Evolutionary conservation across 305 asterid species (phyloP).

Genomic region (Fraxinus paxiana): DNA sequence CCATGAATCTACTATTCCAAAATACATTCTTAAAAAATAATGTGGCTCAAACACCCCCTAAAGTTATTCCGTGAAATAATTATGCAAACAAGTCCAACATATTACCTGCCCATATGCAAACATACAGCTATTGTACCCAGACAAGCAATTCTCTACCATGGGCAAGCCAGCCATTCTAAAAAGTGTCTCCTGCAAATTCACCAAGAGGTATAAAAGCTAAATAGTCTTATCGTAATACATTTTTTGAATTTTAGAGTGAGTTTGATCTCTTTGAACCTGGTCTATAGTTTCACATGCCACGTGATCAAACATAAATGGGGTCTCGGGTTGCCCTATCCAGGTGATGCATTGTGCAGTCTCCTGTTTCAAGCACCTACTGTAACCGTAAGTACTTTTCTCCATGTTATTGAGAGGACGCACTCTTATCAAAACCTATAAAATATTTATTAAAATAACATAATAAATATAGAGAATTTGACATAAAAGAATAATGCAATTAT

Average conservation of each 20-base stretch:
- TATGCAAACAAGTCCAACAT: background rate
- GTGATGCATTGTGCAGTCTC: conserved; percentile 76
- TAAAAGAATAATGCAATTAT: background rate
- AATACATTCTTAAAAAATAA: too few relatives aligned
- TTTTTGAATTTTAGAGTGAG: conserved; percentile 2
- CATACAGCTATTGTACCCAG: conserved; percentile 97
- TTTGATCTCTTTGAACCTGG: conserved; percentile 47
- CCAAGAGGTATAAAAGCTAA: conserved; percentile 13
- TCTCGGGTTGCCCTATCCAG: conserved; percentile 94
- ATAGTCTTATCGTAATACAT: conserved; percentile 15
- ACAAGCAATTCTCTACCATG: conserved; percentile 95
- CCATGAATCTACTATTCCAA: too few relatives aligned
- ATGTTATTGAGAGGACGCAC: conserved; percentile 74
- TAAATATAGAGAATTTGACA: background rate
- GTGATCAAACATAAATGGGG: conserved; percentile 87
- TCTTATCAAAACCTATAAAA: conserved; percentile 76
- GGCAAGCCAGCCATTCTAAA: conserved; percentile 94
- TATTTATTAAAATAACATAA: conserved; percentile 9
- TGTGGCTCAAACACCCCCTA: too few relatives aligned
- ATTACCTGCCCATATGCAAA: conserved; percentile 98
- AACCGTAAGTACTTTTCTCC: conserved; percentile 70
- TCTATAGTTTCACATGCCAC: conserved; percentile 88
- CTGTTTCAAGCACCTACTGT: conserved; percentile 81
- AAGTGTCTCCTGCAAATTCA: conserved; percentile 72
- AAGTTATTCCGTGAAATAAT: background rate